Evolutionary conservation across 345 rosid species (phyloP), one percentile per base, ranked within the genome.

Genomic region (Corymbia maculata): DNA sequence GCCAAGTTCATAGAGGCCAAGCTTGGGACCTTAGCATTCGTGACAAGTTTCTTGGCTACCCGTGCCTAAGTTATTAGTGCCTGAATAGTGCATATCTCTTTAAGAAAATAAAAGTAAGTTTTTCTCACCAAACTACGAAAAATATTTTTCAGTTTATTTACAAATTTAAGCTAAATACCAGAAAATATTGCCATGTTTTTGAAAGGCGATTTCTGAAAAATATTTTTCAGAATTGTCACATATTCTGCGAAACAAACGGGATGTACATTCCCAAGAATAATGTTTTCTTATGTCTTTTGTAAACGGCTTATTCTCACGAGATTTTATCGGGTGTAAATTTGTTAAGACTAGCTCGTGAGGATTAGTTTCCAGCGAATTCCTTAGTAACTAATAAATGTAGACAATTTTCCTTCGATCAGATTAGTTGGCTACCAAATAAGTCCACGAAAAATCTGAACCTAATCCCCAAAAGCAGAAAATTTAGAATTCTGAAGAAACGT

Each of bases 131-230:
- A 59, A 59, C 7, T 4, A 55, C 1, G 5, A 11, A 55, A 55
- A 21, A 55, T 0, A 21, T 21, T 55, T 55, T 55, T 55, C 26
- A 55, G 26, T 55, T 26, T 59, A 59, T 11, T 59, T 24, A 10
- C 14, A 10, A 0, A 14, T 59, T 24, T 59, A 8, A 26, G 66
- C 3, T 13, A 59, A 59, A 26, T 10, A 10, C 12, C 4, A 10
- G 42, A 59, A 59, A 26, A 59, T 59, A 11, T 59, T 26, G n/a
- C 7, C 13, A 59, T 0, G 3, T 26, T 59, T 26, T 59, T 59
- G 0, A 26, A 59, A 59, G 10, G 1, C 0, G 0, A 36, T 36
- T 36, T 36, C 42, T 36, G 42, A 36, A 36, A 59, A 59, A 24
- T 59, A 24, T 10, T 0, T 59, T 59, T 59, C 15, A 24, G 30